These are phyloP conservation scores for Epichloe festucae DNA, from an alignment of 2,329 filamentous ascomycete genomes.

Conservation along the genomic window DNA sequence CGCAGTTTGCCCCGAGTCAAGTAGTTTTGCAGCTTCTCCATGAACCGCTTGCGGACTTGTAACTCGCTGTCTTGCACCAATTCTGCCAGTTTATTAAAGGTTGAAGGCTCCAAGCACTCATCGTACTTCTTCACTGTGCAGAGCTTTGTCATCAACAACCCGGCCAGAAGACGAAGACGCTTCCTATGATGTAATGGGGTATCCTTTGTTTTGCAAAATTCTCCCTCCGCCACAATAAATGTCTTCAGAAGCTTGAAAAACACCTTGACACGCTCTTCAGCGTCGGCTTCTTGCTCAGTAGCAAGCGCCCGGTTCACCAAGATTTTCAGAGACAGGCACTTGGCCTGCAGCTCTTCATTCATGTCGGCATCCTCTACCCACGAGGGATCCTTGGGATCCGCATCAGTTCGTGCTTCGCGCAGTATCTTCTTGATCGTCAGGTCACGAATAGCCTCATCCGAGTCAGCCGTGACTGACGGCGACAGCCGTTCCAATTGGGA, in stretches of 20 bases:
- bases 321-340: conserved; percentile 71
- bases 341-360: conserved; percentile 72
- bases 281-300: conserved; percentile 35
- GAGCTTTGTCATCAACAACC: conserved; percentile 71
- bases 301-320: conserved; percentile 74
- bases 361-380: conserved; percentile 58
- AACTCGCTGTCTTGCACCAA: conserved; percentile 66
- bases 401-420: conserved; percentile 52
- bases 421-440: conserved; percentile 66
- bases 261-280: conserved; percentile 47
- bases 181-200: conserved; percentile 70
- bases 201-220: conserved; percentile 60
- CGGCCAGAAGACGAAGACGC: conserved; percentile 69
- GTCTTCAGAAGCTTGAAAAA: conserved; percentile 71
- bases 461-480: conserved; percentile 58
- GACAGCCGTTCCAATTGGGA: conserved; percentile 66
- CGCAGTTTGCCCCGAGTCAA: conserved; percentile 59
- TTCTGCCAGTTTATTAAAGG: conserved; percentile 72
- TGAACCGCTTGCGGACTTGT: conserved; percentile 65
- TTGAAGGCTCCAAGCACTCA: conserved; percentile 53
- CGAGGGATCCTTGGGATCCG: conserved; percentile 39
- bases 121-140: conserved; percentile 68
- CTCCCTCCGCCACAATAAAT: conserved; percentile 62
- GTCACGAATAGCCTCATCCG: conserved; percentile 64
- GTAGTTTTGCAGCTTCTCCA: conserved; percentile 82